Base-by-base conservation (phyloP, 768 basidiomycete genomes). In the Hygrocybe punicea region DNA sequence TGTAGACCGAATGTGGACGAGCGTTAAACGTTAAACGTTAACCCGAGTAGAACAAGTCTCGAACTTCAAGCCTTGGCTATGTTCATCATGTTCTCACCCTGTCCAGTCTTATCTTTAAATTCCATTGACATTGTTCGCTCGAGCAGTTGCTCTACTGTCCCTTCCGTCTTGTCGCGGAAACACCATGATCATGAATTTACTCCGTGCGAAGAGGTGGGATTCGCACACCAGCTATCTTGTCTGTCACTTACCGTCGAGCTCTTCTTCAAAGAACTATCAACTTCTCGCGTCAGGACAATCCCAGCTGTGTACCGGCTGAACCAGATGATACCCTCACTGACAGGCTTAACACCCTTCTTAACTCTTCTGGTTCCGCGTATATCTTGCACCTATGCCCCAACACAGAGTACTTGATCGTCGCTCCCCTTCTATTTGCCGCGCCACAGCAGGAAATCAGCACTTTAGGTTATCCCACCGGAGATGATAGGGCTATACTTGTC, bases 401-500 rank as follows among this genome's bases (percentile, higher is more conserved):
- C 29, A 69, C 78, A 53, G 71, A 79, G 48, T 93, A 94, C 65
- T 57, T 79, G 59, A 81, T 93, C 58, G 78, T 81, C 53, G 79
- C 82, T 2, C 85, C 89, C 1, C 77, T 94, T 50, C 70, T 79
- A 33, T 91, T 91, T 62, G 76, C 84, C 0, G 80, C 83, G 10
- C 76, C 81, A 0, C 76, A 85, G 62, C 86, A 94, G 70, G 92
- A 93, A 71, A 92, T 94, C 47, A 89, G 84, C 61, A 94, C 92
- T 0, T 63, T 77, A 6, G 89, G 89, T 14, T 88, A 91, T 59
- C 92, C 92, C 0, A 82, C 78, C 0, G 89, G 78, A 19, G 73
- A 79, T 53, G 75, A 78, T 9, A 78, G 92, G 58, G 92, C 92
- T 5, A 82, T 78, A 3, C 78, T 94, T 14, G 76, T 85, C 35